phyloP scores from a whole-genome alignment of 202 grass and related monocot species.

The Cymbopogon flexuosus region DNA sequence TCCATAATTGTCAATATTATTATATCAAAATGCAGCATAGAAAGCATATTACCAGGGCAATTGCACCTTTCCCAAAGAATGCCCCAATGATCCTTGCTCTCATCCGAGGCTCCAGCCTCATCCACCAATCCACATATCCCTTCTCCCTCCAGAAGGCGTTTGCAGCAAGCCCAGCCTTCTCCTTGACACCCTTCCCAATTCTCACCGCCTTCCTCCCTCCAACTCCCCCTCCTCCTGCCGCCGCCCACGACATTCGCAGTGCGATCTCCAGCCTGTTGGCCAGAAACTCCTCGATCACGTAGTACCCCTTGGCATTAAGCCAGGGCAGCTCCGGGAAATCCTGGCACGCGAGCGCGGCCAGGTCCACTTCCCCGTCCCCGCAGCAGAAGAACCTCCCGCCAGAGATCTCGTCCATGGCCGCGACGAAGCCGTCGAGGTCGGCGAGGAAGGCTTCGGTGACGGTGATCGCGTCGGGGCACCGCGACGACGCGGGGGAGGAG shows the following conservation, averaged over 20 bases:
- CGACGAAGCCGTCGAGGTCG: constrained; percentile 62
- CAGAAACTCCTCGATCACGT: constrained; percentile 69
- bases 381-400: constrained; percentile 64
- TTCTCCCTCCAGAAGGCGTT: constrained; percentile 93
- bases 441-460: constrained; percentile 56
- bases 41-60: constrained; percentile 58
- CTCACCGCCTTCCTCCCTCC: constrained; percentile 54
- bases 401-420: constrained; percentile 79
- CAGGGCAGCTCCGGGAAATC: constrained; percentile 71
- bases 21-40: constrained; percentile 20
- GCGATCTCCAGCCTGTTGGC: constrained; percentile 84
- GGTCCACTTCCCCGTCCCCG: constrained; percentile 42
- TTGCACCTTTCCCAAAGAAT: constrained; percentile 63
- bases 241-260: constrained; percentile 61
- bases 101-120: constrained; percentile 53
- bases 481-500: constrained; percentile 29
- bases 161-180: constrained; percentile 52
- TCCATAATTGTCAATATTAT: background rate
- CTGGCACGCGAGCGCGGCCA: constrained; percentile 30
- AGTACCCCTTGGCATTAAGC: constrained; percentile 82
- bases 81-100: constrained; percentile 53
- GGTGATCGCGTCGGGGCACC: constrained; percentile 49
- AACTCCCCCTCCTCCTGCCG: constrained; percentile 35
- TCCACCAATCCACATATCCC: constrained; percentile 92
- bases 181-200: constrained; percentile 51